Percentiles rank a stretch among this genome's conserved stretches.
phyloP scores from a whole-genome alignment of 768 basidiomycete species.

The Mycena filopes region DNA sequence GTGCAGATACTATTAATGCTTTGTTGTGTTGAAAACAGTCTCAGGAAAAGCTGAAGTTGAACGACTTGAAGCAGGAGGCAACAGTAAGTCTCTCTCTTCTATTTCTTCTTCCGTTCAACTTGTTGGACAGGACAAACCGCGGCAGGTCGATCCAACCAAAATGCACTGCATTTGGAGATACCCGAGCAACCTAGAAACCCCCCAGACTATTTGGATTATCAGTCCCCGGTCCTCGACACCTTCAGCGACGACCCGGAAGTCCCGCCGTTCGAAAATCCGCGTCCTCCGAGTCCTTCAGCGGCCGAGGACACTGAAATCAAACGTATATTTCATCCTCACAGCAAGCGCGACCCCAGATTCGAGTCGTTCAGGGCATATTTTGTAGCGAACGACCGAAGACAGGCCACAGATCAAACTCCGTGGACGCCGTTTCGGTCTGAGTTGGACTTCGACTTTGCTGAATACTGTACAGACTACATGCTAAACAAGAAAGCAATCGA shows the following conservation, averaged over 20 bases:
- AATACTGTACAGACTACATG: slow-evolving; percentile 9
- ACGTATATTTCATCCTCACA: slow-evolving; percentile 22
- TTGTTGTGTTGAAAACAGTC: too few species aligned
- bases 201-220: too few species aligned
- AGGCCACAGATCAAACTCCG: neutral
- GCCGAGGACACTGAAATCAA: slow-evolving; percentile 4
- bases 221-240: too few species aligned
- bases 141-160: too few species aligned
- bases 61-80: too few species aligned
- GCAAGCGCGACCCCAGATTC: neutral
- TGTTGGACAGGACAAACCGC: too few species aligned
- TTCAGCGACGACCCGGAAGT: neutral
- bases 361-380: slow-evolving; percentile 1
- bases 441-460: slow-evolving; percentile 10
- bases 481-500: neutral
- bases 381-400: neutral
- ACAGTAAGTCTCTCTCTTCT: too few species aligned
- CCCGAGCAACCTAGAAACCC: too few species aligned
- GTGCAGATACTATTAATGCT: too few species aligned
- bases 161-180: too few species aligned
- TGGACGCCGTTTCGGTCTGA: slow-evolving; percentile 14
- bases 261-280: neutral
- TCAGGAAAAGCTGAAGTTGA: too few species aligned
- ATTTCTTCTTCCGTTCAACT: too few species aligned
- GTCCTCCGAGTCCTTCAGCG: neutral